Conservation (phyloP, 768 basidiomycete genomes). For the Pisolithus orientalis region DNA sequence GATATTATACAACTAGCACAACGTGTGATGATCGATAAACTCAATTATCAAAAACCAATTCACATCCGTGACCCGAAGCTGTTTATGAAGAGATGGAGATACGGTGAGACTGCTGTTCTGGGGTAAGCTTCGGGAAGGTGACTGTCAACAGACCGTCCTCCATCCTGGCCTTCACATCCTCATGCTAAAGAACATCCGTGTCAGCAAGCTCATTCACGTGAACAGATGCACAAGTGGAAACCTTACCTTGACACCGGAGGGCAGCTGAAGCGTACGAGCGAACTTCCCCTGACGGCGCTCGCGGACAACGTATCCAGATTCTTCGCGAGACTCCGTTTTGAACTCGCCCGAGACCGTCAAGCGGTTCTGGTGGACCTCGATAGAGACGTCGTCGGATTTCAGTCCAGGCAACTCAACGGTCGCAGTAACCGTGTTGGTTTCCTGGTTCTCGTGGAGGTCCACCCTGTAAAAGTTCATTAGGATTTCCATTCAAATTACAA, state of each 20-base stretch:
- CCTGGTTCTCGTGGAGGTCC: conserved; percentile 47
- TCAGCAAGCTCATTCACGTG: not conserved
- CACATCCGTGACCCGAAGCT: too few relatives aligned
- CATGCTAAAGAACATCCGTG: conserved; percentile 13
- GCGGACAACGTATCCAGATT: conserved; percentile 29
- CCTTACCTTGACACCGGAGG: conserved; percentile 41
- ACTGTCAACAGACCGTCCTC: conserved; percentile 46
- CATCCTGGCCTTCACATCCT: conserved; percentile 39
- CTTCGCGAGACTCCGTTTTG: conserved; percentile 29
- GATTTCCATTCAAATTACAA: not conserved
- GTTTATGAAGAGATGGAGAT: conserved; percentile 25
- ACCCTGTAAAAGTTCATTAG: conserved; percentile 32
- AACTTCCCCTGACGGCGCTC: conserved; percentile 47
- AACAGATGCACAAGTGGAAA: not conserved
- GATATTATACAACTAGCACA: too few relatives aligned
- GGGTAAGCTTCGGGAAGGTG: conserved; percentile 45
- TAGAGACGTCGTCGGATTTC: conserved; percentile 42
- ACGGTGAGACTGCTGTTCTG: conserved; percentile 37
- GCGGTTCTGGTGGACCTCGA: conserved; percentile 45
- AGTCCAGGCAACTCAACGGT: conserved; percentile 55
- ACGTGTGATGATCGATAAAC: too few relatives aligned
- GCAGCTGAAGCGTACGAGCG: conserved; percentile 41
- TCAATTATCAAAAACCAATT: too few relatives aligned
- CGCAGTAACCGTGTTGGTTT: conserved; percentile 47
- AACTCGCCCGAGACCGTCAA: conserved; percentile 49